Base-by-base conservation (phyloP, 1,284 basidiomycete genomes). In the Trichosporon asahii region DNA sequence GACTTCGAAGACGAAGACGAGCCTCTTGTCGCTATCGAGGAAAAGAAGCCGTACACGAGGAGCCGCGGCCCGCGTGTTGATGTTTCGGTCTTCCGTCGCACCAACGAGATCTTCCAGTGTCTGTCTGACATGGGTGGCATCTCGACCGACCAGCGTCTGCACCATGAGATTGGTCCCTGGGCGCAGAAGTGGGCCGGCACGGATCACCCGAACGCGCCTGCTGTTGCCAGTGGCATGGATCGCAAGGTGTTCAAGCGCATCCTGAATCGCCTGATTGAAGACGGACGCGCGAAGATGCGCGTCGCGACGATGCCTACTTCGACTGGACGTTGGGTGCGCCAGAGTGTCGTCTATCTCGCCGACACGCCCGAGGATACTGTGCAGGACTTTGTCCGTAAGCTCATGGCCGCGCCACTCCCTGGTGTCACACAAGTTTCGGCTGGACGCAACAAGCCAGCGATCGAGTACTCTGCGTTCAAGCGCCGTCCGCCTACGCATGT, bases 141-240 rank as follows among this genome's bases (percentile, higher is more conserved):
- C 6, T 27, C 75, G n/a, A 71, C 65, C 23, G 73, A 78, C 55
- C 65, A 66, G 18, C 75, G 75, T 53, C 69, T 81, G 12, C 69
- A 69, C 44, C 33, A 70, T 21, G 75, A 75, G 40, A 77, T 79
- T 66, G 69, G 68, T 14, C 69, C 69, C 1, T 82, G 81, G 81
- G 66, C 76, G 1, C 64, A 73, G 60, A 72, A 75, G 23, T 73
- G 74, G 21, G 80, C 78, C 2, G 81, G 81, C 1, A 79, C 78
- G 0, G 76, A 78, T 49, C 74, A 74, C 60, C 78, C 78, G 2
- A 64, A 74, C 65, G 79, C 80, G 1, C 81, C 81, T 18, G 35
- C 69, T 5, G 66, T 67, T 4, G 73, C 66, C 7, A 70, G 74
- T n/a, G 71, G 65, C 23, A 80, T 82, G 80, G 81, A 82, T 64